These are phyloP conservation scores for Botrytis medusae DNA, from an alignment of 2,329 filamentous ascomycete species.

Conservation along the genomic window DNA sequence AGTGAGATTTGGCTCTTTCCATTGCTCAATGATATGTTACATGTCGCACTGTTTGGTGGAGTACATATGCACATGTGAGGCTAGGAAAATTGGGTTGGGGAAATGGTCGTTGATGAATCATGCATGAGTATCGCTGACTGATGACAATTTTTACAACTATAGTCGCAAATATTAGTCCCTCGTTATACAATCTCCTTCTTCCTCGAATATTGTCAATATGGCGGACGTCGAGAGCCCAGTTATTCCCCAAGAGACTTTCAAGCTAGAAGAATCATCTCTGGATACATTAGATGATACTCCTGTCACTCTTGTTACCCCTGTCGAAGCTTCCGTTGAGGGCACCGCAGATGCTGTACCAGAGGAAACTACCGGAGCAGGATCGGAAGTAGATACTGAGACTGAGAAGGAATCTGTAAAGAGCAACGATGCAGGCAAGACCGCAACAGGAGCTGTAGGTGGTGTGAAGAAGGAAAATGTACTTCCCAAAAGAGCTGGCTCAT, in stretches of 20 bases:
- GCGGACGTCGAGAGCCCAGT: slow-evolving; percentile 18
- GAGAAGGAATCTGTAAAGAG: slow-evolving; percentile 36
- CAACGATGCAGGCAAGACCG: slow-evolving; percentile 32
- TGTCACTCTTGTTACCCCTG: slow-evolving; percentile 6
- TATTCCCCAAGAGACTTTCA: not conserved
- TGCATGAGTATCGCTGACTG: slow-evolving; percentile 16
- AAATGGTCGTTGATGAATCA: slow-evolving; percentile 15
- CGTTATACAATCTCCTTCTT: slow-evolving; percentile 15
- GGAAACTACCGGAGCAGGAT: slow-evolving; percentile 32
- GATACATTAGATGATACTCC: slow-evolving; percentile 8
- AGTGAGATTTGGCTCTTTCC: slow-evolving; percentile 8
- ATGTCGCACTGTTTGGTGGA: slow-evolving; percentile 13
- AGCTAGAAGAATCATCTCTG: not conserved
- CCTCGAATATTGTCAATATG: slow-evolving; percentile 19
- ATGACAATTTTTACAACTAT: slow-evolving; percentile 8
- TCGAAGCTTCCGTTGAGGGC: slow-evolving; percentile 4
- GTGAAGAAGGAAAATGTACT: slow-evolving; percentile 39
- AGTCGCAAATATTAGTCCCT: slow-evolving; percentile 18
- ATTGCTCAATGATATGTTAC: slow-evolving; percentile 21
- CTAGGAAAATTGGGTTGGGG: slow-evolving; percentile 11
- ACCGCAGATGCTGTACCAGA: slow-evolving; percentile 26
- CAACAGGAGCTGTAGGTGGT: slow-evolving; percentile 33
- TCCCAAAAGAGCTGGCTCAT: slow-evolving; percentile 32
- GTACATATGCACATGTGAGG: slow-evolving; percentile 17
- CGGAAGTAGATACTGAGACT: slow-evolving; percentile 36